Base-by-base conservation (phyloP, 495 filamentous ascomycete genomes). In the Hypoxylon trugodes region DNA sequence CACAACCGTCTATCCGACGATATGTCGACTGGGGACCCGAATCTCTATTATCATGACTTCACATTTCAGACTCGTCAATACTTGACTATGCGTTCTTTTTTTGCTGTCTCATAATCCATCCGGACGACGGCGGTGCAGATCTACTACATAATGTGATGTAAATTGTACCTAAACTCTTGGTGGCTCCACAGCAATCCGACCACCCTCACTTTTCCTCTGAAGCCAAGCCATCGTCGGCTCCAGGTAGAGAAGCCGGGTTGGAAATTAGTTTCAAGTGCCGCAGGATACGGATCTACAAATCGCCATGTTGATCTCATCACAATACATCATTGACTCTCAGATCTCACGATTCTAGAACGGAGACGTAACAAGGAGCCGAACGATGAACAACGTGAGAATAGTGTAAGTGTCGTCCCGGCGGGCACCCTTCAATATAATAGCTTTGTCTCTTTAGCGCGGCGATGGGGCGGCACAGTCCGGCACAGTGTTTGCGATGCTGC, bases 401-500 rank as follows among this genome's bases (percentile, higher is more conserved):
- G 28, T 28, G 24, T 50, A n/a, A n/a, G n/a, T n/a, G n/a, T n/a
- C n/a, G n/a, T n/a, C n/a, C n/a, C n/a, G n/a, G n/a, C n/a, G n/a
- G n/a, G n/a, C n/a, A n/a, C n/a, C n/a, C n/a, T n/a, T n/a, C n/a
- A n/a, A n/a, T n/a, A n/a, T n/a, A n/a, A n/a, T n/a, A n/a, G n/a
- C n/a, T n/a, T n/a, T n/a, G n/a, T n/a, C n/a, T 38, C 43, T 49
- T 56, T 56, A 61, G 51, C 62, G 62, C 37, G 32, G 46, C 47
- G 64, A 67, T 55, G 52, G 47, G 30, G 43, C 48, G 13, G 41
- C 30, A 72, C 69, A 69, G 69, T 72, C 38, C 48, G 45, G 38
- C 53, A 72, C 69, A 72, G 69, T 70, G 69, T 59, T 43, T 58
- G 47, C 30, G 32, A 45, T 65, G 46, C 62, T 72, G 69, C 69